Conservation (phyloP, 176 grass and related monocot genomes). For the Oryza coarctata region DNA sequence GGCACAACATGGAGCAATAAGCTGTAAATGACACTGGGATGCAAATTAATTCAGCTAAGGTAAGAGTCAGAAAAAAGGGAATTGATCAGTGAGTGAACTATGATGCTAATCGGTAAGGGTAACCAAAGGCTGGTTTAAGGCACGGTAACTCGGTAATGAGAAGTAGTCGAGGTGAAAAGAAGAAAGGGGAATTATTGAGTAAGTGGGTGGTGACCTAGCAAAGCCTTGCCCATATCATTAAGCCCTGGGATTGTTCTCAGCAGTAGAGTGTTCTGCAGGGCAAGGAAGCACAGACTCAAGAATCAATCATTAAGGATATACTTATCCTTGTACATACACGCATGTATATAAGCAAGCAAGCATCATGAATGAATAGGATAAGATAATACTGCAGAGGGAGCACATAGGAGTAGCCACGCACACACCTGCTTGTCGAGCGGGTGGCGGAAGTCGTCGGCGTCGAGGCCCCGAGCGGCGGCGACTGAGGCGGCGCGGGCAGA, state of each 20-base stretch:
- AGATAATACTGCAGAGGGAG: not conserved
- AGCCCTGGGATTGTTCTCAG: constrained; percentile 76
- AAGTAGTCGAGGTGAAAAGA: not conserved
- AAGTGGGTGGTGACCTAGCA: constrained; percentile 52
- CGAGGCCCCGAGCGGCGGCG: constrained; percentile 47
- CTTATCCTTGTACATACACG: not conserved
- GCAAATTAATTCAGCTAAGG: not conserved
- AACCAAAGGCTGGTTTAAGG: not conserved
- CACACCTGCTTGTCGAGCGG: constrained; percentile 92
- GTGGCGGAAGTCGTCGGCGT: constrained; percentile 90
- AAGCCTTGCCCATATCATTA: constrained; percentile 81
- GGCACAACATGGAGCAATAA: not conserved
- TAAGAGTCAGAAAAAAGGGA: not conserved
- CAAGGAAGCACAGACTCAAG: not conserved
- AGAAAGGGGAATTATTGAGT: not conserved
- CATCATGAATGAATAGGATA: not conserved
- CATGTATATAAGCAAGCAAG: not conserved
- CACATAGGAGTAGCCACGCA: not conserved
- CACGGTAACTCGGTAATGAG: not conserved
- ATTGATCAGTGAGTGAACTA: not conserved
- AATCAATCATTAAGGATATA: not conserved
- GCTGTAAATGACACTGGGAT: not conserved
- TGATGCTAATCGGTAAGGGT: not conserved
- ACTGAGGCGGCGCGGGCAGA: constrained; percentile 18
- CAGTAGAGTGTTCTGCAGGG: constrained; percentile 77